Base-by-base conservation (phyloP, 352 stramenopile genomes). In the Globisporangium yorkense region DNA sequence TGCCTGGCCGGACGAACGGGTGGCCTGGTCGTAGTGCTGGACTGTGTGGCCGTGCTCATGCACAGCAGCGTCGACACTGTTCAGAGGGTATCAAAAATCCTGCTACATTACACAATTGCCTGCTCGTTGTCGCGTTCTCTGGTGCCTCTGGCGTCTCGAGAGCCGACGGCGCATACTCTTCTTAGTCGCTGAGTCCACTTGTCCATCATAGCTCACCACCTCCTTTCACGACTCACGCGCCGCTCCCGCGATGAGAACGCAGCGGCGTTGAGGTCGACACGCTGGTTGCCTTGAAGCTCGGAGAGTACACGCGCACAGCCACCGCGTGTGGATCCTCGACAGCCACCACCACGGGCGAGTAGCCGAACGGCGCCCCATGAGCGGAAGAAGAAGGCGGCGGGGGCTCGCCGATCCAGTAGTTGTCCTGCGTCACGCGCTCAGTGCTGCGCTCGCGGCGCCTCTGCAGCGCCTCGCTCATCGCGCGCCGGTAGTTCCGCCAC, bases 401-500 rank as follows among this genome's bases (percentile, higher is more conserved):
- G 8, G 35, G 54, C 2, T 57, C 60, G 18, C 60, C 49, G 7
- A 52, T 62, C 70, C 70, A 78, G 57, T 79, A 76, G 46, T 79
- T 52, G 50, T 79, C 58, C 18, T 52, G 59, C 2, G 46, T 61
- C 12, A 52, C 31, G 16, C 56, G 59, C 51, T 74, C 71, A 4
- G 65, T 39, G 18, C 69, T 60, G 15, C 60, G 70, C 8, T 67
- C 67, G 50, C 57, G 68, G 12, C 65, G 53, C 13, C 65, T 56
- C 33, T 59, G 35, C 45, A 79, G 54, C 5, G 65, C 70, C 5
- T 65, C 65, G 5, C 62, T 20, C 61, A 79, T 74, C 18, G 65
- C 52, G 8, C 39, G 27, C 9, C 68, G 61, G 40, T 79, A 79
- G 54, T 76, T 65, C 40, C 48, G 62, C 70, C 70, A 79, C 24